Evolutionary conservation across 2,329 filamentous ascomycete genomes (phyloP), one percentile per base, ranked within the genome.

Genomic region (Arthrobotrys iridis): DNA sequence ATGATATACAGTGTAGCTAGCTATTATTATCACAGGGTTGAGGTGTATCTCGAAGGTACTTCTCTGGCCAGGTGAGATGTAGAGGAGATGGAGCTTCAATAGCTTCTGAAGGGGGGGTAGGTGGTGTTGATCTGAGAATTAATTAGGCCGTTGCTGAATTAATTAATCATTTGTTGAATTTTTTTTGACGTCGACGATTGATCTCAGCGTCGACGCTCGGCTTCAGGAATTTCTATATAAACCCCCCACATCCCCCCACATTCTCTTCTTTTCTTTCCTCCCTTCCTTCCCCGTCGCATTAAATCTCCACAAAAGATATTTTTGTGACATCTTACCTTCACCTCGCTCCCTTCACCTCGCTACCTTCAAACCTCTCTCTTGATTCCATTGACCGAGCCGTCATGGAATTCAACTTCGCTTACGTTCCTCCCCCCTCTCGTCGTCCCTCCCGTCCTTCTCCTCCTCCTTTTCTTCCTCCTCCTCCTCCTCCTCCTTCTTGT

Each of bases 281-380:
- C 43, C 55, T 52, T 68, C 52, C 26, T 68, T 37, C 63, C 30
- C 5, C 55, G 6, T 43, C 64, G n/a, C 64, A 18, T 58, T 41
- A 28, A 24, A 66, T 46, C 37, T 43, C 43, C 46, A 55, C 46
- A 40, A 18, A n/a, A 15, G 35, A 8, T 28, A 52, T 28, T 4
- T 35, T 30, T 40, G 11, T 58, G 18, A n/a, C 10, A 33, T 26
- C 30, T 13, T 41, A 41, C 15, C n/a, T 22, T 58, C 35, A 24
- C 35, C 15, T 58, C 18, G n/a, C 22, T 2, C 11, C 15, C 43
- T 37, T 62, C 37, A 30, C 24, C n/a, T 46, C 24, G 26, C 30
- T 37, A 30, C 26, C 46, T n/a, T 52, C 46, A 22, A n/a, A n/a
- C 8, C 46, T 15, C 22, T 52, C 13, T 8, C 10, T 52, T 37